Percentiles rank a stretch among this genome's conserved stretches.
Evolutionary conservation across 1,284 basidiomycete genomes (phyloP).

Genomic region (Coriolopsis trogii): DNA sequence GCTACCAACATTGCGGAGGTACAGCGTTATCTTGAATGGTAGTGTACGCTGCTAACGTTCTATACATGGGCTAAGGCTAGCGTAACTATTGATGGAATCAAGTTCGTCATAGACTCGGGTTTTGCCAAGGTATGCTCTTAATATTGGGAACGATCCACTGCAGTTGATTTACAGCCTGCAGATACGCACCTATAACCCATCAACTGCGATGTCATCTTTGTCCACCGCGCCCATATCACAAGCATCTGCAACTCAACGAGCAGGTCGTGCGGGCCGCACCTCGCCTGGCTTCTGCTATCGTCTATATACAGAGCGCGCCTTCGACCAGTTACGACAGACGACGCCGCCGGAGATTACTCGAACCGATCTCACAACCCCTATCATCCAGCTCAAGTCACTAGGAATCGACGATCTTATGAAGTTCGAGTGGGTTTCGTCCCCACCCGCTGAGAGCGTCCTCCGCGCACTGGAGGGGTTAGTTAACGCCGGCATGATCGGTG

Average conservation of each 20-base stretch:
- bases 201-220: constrained; percentile 81
- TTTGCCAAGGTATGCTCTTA: constrained; percentile 80
- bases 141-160: constrained; percentile 1
- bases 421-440: constrained; percentile 92
- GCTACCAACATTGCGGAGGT: constrained; percentile 97
- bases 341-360: constrained; percentile 91
- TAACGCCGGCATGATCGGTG: constrained; percentile 71
- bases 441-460: constrained; percentile 85
- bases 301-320: constrained; percentile 77
- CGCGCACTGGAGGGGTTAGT: constrained; percentile 79
- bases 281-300: constrained; percentile 91
- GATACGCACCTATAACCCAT: constrained; percentile 86
- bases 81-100: constrained; percentile 95
- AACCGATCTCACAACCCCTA: constrained; percentile 84
- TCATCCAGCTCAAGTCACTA: constrained; percentile 91
- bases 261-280: constrained; percentile 91
- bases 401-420: constrained; percentile 96
- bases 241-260: constrained; percentile 86
- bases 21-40: constrained; percentile 14
- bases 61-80: constrained; percentile 68
- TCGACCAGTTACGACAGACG: constrained; percentile 60
- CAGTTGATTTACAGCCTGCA: constrained; percentile 39
- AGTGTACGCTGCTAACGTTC: neutral
- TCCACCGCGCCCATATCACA: constrained; percentile 79
- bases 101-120: constrained; percentile 94